Evolutionary conservation across 257 asterid genomes (phyloP), one percentile per base, ranked within the genome.

Genomic region (Marsdenia floribunda): DNA sequence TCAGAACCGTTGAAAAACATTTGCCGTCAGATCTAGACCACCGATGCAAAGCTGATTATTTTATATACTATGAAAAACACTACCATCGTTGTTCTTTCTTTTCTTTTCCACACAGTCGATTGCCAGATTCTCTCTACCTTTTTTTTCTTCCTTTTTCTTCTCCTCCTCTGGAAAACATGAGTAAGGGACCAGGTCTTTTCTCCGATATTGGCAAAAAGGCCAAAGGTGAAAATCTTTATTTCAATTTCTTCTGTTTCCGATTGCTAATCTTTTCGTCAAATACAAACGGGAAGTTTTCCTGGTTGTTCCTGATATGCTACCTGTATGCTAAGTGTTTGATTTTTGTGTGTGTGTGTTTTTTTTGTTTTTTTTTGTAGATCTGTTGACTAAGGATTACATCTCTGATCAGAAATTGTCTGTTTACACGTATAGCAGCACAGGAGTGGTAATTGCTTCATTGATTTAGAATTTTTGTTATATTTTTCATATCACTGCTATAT

Each of bases 171-270:
- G 24, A 44, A 77, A 76, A 85, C 49, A 94, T 94, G 98, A 92
- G 93, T 86, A 89, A 65, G 61, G 99, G 97, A 60, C 99, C 97
- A n/a, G 97, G 97, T 46, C 96, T 92, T 77, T 92, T 90, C 91
- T 81, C 96, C 33, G 96, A 92, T 80, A 88, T 94, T 71, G 99
- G 97, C 88, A 94, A 87, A 85, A 89, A 85, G 79, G 97, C 99
- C 83, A 92, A 83, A 92, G 99, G 99, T 88, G 75, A 29, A 35
- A 75, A 70, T n/a, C 72, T 42, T 57, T 21, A 53, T 49, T 82
- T 72, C 77, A 12, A 37, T 76, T 37, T 83, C 69, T 13, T 24
- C 52, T 73, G 24, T 44, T 76, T 65, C 4, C 46, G 49, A 61
- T 26, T 11, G n/a, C 9, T n/a, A 38, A 50, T 18, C 6, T 2